Percentiles rank a stretch among this genome's conserved stretches.
phyloP scores from a whole-genome alignment of 192 early-diverging fungal genomes.

The Backusella liffmaniae region DNA sequence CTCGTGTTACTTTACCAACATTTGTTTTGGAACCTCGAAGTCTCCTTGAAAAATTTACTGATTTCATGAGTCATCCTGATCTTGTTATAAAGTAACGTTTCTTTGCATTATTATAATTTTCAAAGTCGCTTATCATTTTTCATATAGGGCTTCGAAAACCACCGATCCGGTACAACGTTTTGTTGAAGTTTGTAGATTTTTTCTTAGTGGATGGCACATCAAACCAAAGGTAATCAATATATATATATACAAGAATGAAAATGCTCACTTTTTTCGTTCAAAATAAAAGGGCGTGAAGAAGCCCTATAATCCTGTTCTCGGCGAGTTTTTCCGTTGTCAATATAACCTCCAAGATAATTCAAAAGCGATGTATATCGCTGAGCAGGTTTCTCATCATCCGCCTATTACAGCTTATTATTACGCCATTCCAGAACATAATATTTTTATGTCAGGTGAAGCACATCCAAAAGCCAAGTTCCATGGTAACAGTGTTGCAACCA shows the following conservation, averaged over 20 bases:
- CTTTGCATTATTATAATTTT: background rate
- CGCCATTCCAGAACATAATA: conserved; percentile 72
- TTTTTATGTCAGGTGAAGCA: conserved; percentile 76
- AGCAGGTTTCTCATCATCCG: conserved; percentile 94
- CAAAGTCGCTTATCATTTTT: background rate
- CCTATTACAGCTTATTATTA: conserved; percentile 84
- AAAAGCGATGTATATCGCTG: conserved; percentile 73
- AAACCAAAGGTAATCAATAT: conserved; percentile 67
- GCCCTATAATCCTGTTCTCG: conserved; percentile 91
- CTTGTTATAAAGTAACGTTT: conserved; percentile 64
- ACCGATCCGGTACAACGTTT: conserved; percentile 76
- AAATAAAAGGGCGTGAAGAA: conserved; percentile 77
- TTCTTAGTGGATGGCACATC: conserved; percentile 91
- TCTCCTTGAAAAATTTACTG: conserved; percentile 92
- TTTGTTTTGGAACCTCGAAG: conserved; percentile 94
- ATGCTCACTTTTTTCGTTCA: background rate
- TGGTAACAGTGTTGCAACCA: conserved; percentile 86
- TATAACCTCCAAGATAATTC: conserved; percentile 67
- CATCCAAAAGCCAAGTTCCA: conserved; percentile 82
- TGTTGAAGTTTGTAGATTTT: conserved; percentile 81
- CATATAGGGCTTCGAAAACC: conserved; percentile 61
- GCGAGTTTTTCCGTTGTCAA: conserved; percentile 83
- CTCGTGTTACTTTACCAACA: conserved; percentile 89
- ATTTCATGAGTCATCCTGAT: conserved; percentile 94
- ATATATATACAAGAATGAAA: background rate